Conservation (phyloP, 176 grass and related monocot species). For the Musa schizocarpa region DNA sequence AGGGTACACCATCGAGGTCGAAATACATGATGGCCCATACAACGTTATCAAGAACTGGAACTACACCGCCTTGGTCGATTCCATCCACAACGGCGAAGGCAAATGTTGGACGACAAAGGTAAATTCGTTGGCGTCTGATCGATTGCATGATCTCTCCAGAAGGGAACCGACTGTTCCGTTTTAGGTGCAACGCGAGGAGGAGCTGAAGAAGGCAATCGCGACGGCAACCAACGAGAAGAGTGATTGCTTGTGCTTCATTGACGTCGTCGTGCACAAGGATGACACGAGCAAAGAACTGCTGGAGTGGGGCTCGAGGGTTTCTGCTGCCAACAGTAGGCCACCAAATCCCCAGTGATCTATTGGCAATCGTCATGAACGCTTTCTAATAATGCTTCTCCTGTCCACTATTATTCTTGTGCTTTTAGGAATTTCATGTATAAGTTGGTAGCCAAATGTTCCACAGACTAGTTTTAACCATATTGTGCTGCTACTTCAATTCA, state of each 20-base stretch:
- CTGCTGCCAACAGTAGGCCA: constrained; percentile 3
- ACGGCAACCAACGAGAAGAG: not conserved
- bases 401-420: too few relatives aligned
- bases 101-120: constrained; percentile 4
- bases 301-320: constrained; percentile 4
- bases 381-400: not conserved
- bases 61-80: not conserved
- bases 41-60: constrained; percentile 10
- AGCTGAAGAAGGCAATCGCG: not conserved
- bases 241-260: constrained; percentile 1
- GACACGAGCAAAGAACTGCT: constrained; percentile 3
- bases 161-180: not conserved
- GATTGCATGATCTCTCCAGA: not conserved
- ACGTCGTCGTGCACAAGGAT: constrained; percentile 5
- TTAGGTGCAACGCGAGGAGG: not conserved
- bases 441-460: too few relatives aligned
- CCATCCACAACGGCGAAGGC: constrained; percentile 3
- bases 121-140: not conserved
- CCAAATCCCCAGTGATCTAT: constrained; percentile 2
- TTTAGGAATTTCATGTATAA: too few relatives aligned
- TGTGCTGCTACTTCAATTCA: too few relatives aligned
- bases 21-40: constrained; percentile 5
- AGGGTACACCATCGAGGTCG: constrained; percentile 7
- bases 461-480: too few relatives aligned
- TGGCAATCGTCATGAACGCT: not conserved